These are phyloP conservation scores for Monsonia emarginata DNA, from an alignment of 441 rosid species.

Conservation along the genomic window DNA sequence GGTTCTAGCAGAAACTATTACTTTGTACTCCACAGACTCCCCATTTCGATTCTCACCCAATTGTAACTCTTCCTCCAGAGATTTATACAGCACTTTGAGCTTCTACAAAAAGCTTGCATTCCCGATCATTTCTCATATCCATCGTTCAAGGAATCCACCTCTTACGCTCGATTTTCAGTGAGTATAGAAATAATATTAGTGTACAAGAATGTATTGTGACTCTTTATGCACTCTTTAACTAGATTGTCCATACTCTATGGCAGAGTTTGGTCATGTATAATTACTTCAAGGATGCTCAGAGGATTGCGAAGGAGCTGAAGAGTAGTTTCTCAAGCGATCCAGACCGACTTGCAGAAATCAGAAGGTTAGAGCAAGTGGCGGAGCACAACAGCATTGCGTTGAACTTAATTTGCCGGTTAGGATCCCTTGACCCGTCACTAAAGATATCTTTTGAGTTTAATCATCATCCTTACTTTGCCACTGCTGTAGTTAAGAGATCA, in stretches of 20 bases:
- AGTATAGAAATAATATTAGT: slow-evolving; percentile 24
- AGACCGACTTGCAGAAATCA: slow-evolving; percentile 58
- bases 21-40: background rate
- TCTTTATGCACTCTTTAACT: background rate
- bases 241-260: background rate
- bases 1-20: background rate
- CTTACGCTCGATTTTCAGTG: slow-evolving; percentile 55
- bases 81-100: slow-evolving; percentile 86
- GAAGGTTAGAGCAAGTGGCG: slow-evolving; percentile 75
- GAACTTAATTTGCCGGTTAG: slow-evolving; percentile 47
- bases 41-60: slow-evolving; percentile 13
- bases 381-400: slow-evolving; percentile 75
- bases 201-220: background rate
- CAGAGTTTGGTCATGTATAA: slow-evolving; percentile 60
- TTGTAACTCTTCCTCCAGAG: slow-evolving; percentile 39
- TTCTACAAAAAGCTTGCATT: slow-evolving; percentile 81
- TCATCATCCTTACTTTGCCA: slow-evolving; percentile 83
- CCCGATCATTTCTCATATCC: slow-evolving; percentile 63
- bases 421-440: slow-evolving; percentile 54
- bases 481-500: slow-evolving; percentile 82
- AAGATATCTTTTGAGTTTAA: slow-evolving; percentile 76
- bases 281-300: slow-evolving; percentile 83
- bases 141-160: slow-evolving; percentile 68
- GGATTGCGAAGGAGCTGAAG: slow-evolving; percentile 66
- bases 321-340: slow-evolving; percentile 57